A percentile compares a stretch with the other conserved stretches of the same genome.
These are phyloP conservation scores for Aspergillus luchuensis DNA, from an alignment of 2,329 filamentous ascomycete genomes.

Conservation along the genomic window DNA sequence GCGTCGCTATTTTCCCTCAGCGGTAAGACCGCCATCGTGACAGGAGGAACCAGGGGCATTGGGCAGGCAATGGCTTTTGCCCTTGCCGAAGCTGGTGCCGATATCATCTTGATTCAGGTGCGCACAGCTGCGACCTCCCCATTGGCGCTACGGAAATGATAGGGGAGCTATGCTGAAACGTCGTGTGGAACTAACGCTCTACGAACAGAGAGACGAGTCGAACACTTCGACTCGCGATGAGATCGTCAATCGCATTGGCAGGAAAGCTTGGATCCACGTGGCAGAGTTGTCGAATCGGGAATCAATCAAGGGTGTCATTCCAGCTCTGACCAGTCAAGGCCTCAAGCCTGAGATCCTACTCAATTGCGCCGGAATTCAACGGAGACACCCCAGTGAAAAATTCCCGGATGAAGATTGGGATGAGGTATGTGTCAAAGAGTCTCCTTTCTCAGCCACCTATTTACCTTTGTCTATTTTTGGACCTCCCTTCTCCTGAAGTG, in stretches of 20 bases:
- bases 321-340: slow-evolving; percentile 42
- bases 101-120: slow-evolving; percentile 48
- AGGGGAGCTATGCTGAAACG: not conserved
- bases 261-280: slow-evolving; percentile 46
- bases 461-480: slow-evolving; percentile 2
- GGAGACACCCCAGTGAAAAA: slow-evolving; percentile 70
- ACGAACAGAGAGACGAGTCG: slow-evolving; percentile 55
- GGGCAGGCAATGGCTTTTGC: slow-evolving; percentile 51
- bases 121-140: slow-evolving; percentile 2
- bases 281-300: slow-evolving; percentile 48
- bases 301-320: slow-evolving; percentile 44
- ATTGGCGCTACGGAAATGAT: not conserved
- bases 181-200: not conserved
- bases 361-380: slow-evolving; percentile 86
- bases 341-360: slow-evolving; percentile 74
- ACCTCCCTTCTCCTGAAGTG: not conserved
- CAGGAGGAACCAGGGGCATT: slow-evolving; percentile 52
- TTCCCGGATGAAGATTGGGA: slow-evolving; percentile 80
- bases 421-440: slow-evolving; percentile 48
- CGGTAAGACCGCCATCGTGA: slow-evolving; percentile 49
- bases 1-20: slow-evolving; percentile 42
- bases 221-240: slow-evolving; percentile 48
- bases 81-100: slow-evolving; percentile 51
- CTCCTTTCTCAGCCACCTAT: not conserved
- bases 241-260: slow-evolving; percentile 40